A percentile compares a stretch with the other conserved stretches of the same genome.
phyloP scores from a whole-genome alignment of 768 basidiomycete species.

The Pholiota microspora region DNA sequence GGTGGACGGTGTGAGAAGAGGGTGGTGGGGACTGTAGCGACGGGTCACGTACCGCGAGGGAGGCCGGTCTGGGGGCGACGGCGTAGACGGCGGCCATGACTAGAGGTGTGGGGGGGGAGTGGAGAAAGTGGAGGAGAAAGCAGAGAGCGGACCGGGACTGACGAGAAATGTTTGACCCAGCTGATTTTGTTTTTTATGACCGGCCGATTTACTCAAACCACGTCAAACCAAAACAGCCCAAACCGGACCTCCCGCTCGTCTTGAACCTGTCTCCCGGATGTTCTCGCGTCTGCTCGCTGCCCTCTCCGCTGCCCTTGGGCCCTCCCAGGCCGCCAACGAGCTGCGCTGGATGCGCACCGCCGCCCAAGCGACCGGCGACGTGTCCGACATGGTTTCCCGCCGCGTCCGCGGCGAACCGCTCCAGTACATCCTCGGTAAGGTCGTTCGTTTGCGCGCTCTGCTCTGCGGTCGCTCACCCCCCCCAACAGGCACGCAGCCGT shows the following conservation, averaged over 20 bases:
- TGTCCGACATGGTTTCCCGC: constrained; percentile 52
- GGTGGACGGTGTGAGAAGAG: constrained; percentile 28
- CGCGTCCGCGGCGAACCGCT: constrained; percentile 74
- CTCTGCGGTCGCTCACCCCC: constrained; percentile 11
- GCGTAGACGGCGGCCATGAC: constrained; percentile 37
- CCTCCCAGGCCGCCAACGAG: constrained; percentile 36
- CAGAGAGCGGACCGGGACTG: constrained; percentile 30
- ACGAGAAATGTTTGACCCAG: constrained; percentile 18
- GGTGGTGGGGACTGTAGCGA: constrained; percentile 32
- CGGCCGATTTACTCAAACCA: constrained; percentile 21
- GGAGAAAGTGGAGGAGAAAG: constrained; percentile 20
- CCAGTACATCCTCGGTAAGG: constrained; percentile 84
- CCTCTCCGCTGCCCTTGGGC: constrained; percentile 31
- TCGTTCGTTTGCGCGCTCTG: constrained; percentile 13
- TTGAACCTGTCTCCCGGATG: constrained; percentile 22
- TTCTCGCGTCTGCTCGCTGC: constrained; percentile 23
- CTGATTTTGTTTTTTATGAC: constrained; percentile 27
- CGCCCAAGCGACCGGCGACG: constrained; percentile 16
- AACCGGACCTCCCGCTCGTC: constrained; percentile 10
- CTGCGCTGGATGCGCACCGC: constrained; percentile 40
- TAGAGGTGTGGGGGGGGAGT: constrained; percentile 11
- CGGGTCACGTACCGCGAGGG: constrained; percentile 26
- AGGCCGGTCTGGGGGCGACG: constrained; percentile 34
- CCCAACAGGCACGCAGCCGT: constrained; percentile 72
- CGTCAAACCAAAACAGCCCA: constrained; percentile 15